phyloP scores from a whole-genome alignment of 2,329 filamentous ascomycete genomes.

The Helicocarpus griseus region DNA sequence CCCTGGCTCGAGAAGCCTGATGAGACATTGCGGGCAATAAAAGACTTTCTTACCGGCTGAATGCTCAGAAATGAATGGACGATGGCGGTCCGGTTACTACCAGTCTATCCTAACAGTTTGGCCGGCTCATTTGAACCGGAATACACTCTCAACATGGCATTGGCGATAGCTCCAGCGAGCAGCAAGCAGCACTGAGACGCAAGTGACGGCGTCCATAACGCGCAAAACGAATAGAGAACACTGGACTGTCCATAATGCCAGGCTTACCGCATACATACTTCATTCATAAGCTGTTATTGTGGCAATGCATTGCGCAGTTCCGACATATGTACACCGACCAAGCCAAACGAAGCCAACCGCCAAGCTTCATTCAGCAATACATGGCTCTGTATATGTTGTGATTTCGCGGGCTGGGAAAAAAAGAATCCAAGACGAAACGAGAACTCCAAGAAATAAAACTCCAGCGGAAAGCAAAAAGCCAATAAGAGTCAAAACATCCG shows the following conservation, averaged over 20 bases:
- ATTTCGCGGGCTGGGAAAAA: neutral
- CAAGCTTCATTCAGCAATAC: neutral
- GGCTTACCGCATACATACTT: conserved; percentile 7
- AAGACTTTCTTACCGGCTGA: conserved; percentile 10
- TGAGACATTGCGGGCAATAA: conserved; percentile 9
- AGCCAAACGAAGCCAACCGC: conserved; percentile 1
- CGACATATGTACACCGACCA: neutral
- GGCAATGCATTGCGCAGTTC: conserved; percentile 6
- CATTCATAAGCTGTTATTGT: conserved; percentile 5
- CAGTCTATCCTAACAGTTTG: neutral
- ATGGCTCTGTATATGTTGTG: conserved; percentile 4
- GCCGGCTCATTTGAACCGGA: neutral
- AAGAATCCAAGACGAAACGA: conserved; percentile 17
- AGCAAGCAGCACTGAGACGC: too few species aligned
- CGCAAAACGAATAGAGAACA: neutral
- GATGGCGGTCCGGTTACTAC: neutral
- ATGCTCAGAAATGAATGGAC: neutral
- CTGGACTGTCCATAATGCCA: neutral
- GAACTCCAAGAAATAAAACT: conserved; percentile 10
- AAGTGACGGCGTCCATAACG: too few species aligned
- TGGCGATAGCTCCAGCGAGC: too few species aligned
- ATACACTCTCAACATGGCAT: neutral
- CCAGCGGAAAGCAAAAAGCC: conserved; percentile 7
- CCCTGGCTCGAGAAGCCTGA: conserved; percentile 19
- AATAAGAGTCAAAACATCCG: neutral